Evolutionary conservation across 352 stramenopile species (phyloP), one percentile per base, ranked within the genome.

Genomic region (Phytophthora sojae): DNA sequence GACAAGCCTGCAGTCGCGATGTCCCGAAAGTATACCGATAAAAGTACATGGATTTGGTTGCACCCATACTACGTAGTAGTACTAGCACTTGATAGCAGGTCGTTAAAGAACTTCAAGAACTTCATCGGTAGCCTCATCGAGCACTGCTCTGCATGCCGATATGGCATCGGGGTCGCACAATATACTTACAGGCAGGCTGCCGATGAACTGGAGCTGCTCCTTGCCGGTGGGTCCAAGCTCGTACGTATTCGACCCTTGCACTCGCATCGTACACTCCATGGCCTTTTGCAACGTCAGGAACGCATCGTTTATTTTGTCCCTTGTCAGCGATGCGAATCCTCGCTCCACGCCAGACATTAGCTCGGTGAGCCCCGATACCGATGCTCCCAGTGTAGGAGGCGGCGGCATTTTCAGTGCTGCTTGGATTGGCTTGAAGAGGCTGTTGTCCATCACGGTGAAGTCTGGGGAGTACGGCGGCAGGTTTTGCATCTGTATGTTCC

Each of bases 171-270:
- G 57, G 15, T 73, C 50, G 54, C 77, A 84, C 44, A 84, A 55
- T 9, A 84, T 72, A 21, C 77, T 84, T 25, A 84, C 62, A 3
- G 77, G 77, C 26, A 84, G 60, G 71, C 77, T 84, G 7, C 77
- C 77, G 4, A 80, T 70, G 3, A 69, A 63, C 52, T 81, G 65
- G 0, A 84, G 64, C 29, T 75, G 73, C n/a, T 73, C 63, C 32
- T 69, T 80, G 15, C 63, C 50, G 0, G 70, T 84, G 11, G 61
- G 23, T 0, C 73, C 71, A 19, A 84, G 64, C 17, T 81, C 71
- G 35, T 85, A 85, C 30, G 74, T 85, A 61, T 85, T 85, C 21
- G 68, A 73, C 14, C 77, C 77, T 61, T 82, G 75, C 6, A 82
- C 75, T 39, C 69, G 67, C 72, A 85, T 82, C 1, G 75, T 82